These are phyloP conservation scores for Solanum chilense DNA, from an alignment of 257 asterid genomes.

Conservation along the genomic window DNA sequence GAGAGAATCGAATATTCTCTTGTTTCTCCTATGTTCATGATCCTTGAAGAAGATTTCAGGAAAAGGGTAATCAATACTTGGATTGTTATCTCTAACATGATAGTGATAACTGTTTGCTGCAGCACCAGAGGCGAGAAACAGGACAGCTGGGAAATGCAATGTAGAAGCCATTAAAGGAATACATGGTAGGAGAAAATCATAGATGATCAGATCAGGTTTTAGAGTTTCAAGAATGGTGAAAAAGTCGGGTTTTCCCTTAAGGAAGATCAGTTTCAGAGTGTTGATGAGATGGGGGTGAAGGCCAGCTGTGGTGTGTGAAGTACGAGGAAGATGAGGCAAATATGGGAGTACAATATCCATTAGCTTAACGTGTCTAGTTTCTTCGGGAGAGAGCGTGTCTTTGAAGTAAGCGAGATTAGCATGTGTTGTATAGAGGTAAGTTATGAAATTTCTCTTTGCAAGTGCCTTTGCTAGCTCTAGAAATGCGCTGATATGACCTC, in stretches of 20 bases:
- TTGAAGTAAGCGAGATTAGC: conserved; percentile 29
- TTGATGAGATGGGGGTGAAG: conserved; percentile 50
- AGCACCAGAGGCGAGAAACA: conserved; percentile 34
- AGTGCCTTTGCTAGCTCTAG: conserved; percentile 53
- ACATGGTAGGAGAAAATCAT: conserved; percentile 55
- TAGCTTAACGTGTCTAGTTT: conserved; percentile 31
- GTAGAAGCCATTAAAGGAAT: conserved; percentile 31
- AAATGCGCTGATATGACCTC: conserved; percentile 57
- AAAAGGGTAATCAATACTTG: conserved; percentile 32
- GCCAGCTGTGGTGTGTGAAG: conserved; percentile 54
- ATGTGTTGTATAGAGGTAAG: conserved; percentile 42
- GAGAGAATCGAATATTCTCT: not conserved
- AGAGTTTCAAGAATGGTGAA: conserved; percentile 26
- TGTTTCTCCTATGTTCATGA: conserved; percentile 4
- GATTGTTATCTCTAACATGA: not conserved
- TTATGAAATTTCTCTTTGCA: conserved; percentile 27
- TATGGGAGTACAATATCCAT: conserved; percentile 43
- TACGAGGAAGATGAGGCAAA: conserved; percentile 39
- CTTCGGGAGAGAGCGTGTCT: conserved; percentile 15
- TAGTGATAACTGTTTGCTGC: conserved; percentile 9
- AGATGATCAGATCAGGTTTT: conserved; percentile 51
- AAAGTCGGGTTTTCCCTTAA: conserved; percentile 28
- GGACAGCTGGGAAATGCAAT: conserved; percentile 32
- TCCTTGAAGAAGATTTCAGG: conserved; percentile 16
- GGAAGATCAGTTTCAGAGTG: conserved; percentile 28